A percentile compares a stretch with the other conserved stretches of the same genome.
Conservation (phyloP, 1,284 basidiomycete species). For the Rhizoctonia solani region DNA sequence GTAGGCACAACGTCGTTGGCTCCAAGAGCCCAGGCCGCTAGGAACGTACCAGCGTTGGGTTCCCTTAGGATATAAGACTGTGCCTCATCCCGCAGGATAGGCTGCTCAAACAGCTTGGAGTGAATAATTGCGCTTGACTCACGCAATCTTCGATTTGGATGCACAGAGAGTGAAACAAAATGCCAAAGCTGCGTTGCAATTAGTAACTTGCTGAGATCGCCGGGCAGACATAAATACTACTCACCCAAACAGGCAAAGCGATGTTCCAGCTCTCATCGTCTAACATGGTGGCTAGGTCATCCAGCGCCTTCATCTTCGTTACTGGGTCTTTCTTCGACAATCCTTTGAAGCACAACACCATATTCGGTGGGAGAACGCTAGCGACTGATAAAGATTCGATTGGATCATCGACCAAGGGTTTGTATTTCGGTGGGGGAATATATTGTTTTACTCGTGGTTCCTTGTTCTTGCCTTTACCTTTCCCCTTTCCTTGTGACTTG, state of each 20-base stretch:
- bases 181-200: conserved; percentile 81
- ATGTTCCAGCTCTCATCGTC: conserved; percentile 52
- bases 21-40: conserved; percentile 81
- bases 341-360: conserved; percentile 80
- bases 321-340: conserved; percentile 91
- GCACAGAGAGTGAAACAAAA: conserved; percentile 77
- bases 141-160: conserved; percentile 79
- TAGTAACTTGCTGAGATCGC: too few relatives aligned
- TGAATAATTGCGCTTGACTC: conserved; percentile 72
- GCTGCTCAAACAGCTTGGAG: conserved; percentile 63
- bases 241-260: conserved; percentile 85
- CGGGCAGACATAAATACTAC: conserved; percentile 45
- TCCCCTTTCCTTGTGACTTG: conserved; percentile 57
- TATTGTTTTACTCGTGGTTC: conserved; percentile 68
- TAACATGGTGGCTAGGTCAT: conserved; percentile 62
- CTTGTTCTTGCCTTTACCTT: conserved; percentile 53
- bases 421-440: conserved; percentile 85
- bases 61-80: conserved; percentile 58
- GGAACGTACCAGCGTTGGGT: conserved; percentile 66
- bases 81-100: conserved; percentile 58
- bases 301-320: conserved; percentile 85
- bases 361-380: conserved; percentile 75
- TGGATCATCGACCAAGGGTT: conserved; percentile 84
- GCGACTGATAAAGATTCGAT: conserved; percentile 86
- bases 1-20: conserved; percentile 73